Evolutionary conservation across 169 alveolate species (phyloP).

Genomic region (Eimeria maxima): DNA sequence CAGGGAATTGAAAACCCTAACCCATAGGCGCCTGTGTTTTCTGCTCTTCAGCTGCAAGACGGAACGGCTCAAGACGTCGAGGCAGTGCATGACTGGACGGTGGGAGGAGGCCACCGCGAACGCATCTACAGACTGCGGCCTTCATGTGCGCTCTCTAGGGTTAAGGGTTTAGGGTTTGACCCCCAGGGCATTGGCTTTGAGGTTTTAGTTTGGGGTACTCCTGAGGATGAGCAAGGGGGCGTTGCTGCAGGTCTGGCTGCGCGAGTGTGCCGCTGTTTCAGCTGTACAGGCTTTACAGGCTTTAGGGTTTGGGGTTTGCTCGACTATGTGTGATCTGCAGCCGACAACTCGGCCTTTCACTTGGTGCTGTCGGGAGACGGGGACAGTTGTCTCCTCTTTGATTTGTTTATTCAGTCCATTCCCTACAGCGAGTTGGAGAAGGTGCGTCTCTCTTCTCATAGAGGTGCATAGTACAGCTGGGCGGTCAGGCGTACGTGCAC

Average conservation of each 20-base stretch:
- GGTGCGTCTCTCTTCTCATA: conserved; percentile 3
- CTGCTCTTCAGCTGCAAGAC: conserved; percentile 45
- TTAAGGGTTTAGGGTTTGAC: conserved; percentile 2
- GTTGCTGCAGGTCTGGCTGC: not conserved
- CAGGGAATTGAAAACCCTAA: conserved; percentile 5
- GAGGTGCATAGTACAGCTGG: not conserved
- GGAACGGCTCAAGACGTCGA: conserved; percentile 11
- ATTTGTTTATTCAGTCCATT: conserved; percentile 78
- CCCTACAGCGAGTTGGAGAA: conserved; percentile 35
- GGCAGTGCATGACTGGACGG: conserved; percentile 52
- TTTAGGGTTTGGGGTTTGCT: conserved; percentile 47
- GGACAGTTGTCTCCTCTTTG: conserved; percentile 81
- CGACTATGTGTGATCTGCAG: not conserved
- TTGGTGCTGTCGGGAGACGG: conserved; percentile 55
- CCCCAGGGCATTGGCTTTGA: not conserved
- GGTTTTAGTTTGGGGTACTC: not conserved
- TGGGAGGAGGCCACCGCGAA: conserved; percentile 60
- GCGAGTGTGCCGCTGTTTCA: not conserved
- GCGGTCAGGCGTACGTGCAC: not conserved
- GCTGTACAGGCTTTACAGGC: conserved; percentile 5
- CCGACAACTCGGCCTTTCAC: conserved; percentile 13
- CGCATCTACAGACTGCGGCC: conserved; percentile 47
- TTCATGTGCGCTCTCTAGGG: conserved; percentile 10
- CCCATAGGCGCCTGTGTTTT: not conserved
- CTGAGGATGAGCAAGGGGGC: not conserved